phyloP scores from a whole-genome alignment of 495 filamentous ascomycete genomes.

The Xylaria sp. region DNA sequence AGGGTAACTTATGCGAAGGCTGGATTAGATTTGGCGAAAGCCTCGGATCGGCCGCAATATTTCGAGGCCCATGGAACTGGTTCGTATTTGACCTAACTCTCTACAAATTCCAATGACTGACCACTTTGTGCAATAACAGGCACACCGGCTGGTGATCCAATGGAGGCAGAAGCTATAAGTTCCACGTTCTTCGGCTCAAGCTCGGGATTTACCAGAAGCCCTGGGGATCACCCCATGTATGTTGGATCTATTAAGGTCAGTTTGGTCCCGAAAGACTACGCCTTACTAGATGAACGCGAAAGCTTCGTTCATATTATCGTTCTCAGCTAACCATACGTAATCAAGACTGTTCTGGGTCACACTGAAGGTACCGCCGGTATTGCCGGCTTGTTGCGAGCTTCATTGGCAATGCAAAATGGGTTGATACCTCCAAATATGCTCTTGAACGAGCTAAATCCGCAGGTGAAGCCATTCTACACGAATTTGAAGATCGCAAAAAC shows the following conservation, averaged over 20 bases:
- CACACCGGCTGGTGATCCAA: slow-evolving; percentile 60
- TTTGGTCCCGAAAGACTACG: slow-evolving; percentile 35
- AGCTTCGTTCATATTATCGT: too few species aligned
- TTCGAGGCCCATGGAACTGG: slow-evolving; percentile 65
- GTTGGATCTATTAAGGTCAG: too few species aligned
- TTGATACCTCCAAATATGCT: slow-evolving; percentile 50
- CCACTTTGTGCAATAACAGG: too few species aligned
- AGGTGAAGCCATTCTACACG: slow-evolving; percentile 37
- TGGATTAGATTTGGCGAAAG: slow-evolving; percentile 49
- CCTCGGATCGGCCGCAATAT: too few species aligned
- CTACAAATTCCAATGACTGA: too few species aligned
- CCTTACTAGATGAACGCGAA: too few species aligned
- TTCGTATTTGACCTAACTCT: too few species aligned
- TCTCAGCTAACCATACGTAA: too few species aligned
- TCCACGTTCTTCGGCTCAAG: too few species aligned
- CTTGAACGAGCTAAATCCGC: slow-evolving; percentile 55
- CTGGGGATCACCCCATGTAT: too few species aligned
- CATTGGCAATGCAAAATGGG: slow-evolving; percentile 52
- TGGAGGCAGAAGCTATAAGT: too few species aligned
- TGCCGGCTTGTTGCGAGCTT: slow-evolving; percentile 57
- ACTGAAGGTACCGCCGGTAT: slow-evolving; percentile 59
- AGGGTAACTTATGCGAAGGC: slow-evolving; percentile 54
- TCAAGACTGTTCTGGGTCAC: slow-evolving; percentile 59
- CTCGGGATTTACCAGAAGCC: too few species aligned
- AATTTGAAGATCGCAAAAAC: slow-evolving; percentile 40